Base-by-base conservation (phyloP, 768 basidiomycete genomes). In the Postia placenta region DNA sequence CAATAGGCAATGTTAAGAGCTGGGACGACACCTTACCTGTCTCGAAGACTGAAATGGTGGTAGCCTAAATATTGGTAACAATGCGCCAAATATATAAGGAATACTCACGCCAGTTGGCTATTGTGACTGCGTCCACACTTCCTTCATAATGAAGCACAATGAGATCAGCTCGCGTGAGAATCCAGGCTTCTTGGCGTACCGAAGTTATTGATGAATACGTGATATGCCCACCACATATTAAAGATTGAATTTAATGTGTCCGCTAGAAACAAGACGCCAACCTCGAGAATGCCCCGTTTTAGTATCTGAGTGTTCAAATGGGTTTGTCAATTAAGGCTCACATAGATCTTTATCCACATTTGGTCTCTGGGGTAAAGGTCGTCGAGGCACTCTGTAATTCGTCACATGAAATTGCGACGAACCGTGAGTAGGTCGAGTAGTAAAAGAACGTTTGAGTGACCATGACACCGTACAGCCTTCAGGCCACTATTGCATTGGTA, bases 401-500 rank as follows among this genome's bases (percentile, higher is more conserved):
- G 33, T 6, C 23, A n/a, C n/a, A n/a, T n/a, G n/a, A n/a, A n/a
- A n/a, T n/a, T 12, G 17, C 24, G 39, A 52, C 56, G 23, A 36
- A 58, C 59, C 51, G 48, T 33, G 40, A 48, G 40, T 56, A 60
- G 4, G 47, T 51, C 4, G 43, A 19, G 42, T 47, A 53, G 42
- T 64, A 63, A 39, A 69, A 37, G 53, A 64, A 67, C 0, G 61
- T 60, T 54, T 72, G 71, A 30, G 58, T 61, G 28, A 68, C 46
- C 54, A 69, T 58, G 3, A 61, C 59, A 24, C 70, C 70, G 48
- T 60, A 69, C 39, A 72, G 49, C 27, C 67, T 58, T 20, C 12
- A 7, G 19, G 19, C 6, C 12, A 17, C 4, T 11, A 22, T 39
- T 9, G 11, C 6, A 19, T 2, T 22, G 19, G 19, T 5, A n/a